Conservation (phyloP, 257 asterid genomes). For the Schizonepeta tenuifolia region DNA sequence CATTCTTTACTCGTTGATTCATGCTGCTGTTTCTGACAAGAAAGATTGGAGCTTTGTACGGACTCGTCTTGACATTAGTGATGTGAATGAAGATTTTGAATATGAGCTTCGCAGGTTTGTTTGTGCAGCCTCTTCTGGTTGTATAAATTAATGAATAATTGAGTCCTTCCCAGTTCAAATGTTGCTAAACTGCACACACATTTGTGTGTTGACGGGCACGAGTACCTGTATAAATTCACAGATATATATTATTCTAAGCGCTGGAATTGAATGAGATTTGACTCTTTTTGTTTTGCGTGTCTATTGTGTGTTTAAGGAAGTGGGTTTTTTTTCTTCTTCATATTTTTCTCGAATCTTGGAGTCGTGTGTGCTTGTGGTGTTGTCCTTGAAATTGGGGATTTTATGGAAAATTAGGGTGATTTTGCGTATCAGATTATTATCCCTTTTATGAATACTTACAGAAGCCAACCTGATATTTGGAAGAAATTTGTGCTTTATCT, state of each 20-base stretch:
- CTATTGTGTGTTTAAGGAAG: conserved; percentile 22
- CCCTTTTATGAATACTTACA: conserved; percentile 15
- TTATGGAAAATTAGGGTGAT: conserved; percentile 28
- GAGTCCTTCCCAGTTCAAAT: conserved; percentile 28
- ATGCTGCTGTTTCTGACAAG: conserved; percentile 21
- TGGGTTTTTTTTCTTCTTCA: conserved; percentile 17
- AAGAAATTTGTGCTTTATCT: conserved; percentile 18
- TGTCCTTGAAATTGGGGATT: conserved; percentile 36
- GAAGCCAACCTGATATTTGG: conserved; percentile 11
- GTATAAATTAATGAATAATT: background rate
- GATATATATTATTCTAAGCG: background rate
- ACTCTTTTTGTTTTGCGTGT: conserved; percentile 31
- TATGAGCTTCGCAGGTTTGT: conserved; percentile 49
- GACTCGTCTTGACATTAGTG: conserved; percentile 22
- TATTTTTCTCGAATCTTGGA: conserved; percentile 29
- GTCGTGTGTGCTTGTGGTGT: conserved; percentile 9
- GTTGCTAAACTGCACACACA: conserved; percentile 19
- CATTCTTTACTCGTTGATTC: background rate
- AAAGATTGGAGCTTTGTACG: conserved; percentile 31
- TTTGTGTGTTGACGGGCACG: conserved; percentile 23
- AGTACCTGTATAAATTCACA: conserved; percentile 8
- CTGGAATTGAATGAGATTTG: conserved; percentile 36
- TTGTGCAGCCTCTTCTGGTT: conserved; percentile 8
- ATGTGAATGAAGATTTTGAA: conserved; percentile 29
- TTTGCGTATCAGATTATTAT: conserved; percentile 1